Evolutionary conservation across 352 stramenopile genomes (phyloP).

Genomic region (Globisporangium acanthophoron): DNA sequence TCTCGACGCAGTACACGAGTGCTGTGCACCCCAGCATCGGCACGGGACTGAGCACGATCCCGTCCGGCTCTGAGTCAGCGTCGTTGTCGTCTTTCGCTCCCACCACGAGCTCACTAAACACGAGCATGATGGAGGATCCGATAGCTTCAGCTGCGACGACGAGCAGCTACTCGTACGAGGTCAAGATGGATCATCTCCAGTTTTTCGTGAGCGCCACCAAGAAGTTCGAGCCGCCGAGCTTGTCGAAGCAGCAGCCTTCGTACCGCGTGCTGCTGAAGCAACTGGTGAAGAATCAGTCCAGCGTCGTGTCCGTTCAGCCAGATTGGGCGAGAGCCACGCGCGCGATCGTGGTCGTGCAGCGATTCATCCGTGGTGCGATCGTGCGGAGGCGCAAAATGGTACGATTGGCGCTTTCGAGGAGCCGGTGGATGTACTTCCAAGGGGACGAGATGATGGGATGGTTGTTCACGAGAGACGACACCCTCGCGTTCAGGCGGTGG

Average conservation of each 20-base stretch:
- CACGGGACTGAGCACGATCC: slow-evolving; percentile 16
- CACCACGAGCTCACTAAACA: slow-evolving; percentile 12
- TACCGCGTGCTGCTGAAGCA: slow-evolving; percentile 74
- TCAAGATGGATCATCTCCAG: slow-evolving; percentile 60
- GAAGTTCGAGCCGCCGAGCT: slow-evolving; percentile 17
- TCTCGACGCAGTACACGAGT: slow-evolving; percentile 46
- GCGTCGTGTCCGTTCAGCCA: slow-evolving; percentile 27
- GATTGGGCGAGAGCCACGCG: slow-evolving; percentile 69
- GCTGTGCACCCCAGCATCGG: slow-evolving; percentile 17
- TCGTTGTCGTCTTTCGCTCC: slow-evolving; percentile 12
- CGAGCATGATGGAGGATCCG: slow-evolving; percentile 20
- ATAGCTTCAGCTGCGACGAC: slow-evolving; percentile 3
- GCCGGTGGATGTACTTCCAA: slow-evolving; percentile 54
- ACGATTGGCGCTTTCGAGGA: slow-evolving; percentile 42
- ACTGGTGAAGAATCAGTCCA: slow-evolving; percentile 59
- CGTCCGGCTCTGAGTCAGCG: slow-evolving; percentile 6
- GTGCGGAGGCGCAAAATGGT: slow-evolving; percentile 65
- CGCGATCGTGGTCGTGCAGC: slow-evolving; percentile 75
- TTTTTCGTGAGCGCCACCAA: slow-evolving; percentile 66
- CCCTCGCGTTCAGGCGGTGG: slow-evolving; percentile 80
- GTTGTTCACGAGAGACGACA: slow-evolving; percentile 80
- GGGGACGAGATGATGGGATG: slow-evolving; percentile 71
- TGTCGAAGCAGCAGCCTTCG: slow-evolving; percentile 43
- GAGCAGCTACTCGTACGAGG: slow-evolving; percentile 68
- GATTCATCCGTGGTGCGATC: slow-evolving; percentile 72